phyloP scores from a whole-genome alignment of 169 alveolate genomes.

The Eimeria acervulina region DNA sequence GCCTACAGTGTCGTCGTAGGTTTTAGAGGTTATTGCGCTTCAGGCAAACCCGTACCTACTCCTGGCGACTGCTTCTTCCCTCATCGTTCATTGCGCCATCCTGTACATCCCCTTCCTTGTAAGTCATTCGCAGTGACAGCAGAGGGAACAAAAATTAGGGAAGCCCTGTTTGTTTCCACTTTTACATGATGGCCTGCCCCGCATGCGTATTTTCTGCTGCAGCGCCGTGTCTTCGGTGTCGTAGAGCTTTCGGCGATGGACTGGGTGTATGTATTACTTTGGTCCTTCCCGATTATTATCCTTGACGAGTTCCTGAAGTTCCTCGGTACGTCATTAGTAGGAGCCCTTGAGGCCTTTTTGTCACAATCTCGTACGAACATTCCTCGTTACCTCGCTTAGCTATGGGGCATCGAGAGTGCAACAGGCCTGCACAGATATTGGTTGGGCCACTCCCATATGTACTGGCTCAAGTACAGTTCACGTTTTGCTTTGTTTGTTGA shows the following conservation, averaged over 20 bases:
- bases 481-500: neutral
- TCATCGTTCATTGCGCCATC: slow-evolving; percentile 95
- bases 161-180: neutral
- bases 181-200: neutral
- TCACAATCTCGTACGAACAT: neutral
- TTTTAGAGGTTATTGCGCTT: neutral
- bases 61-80: slow-evolving; percentile 95
- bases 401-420: neutral
- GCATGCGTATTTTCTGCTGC: slow-evolving; percentile 1
- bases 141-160: neutral
- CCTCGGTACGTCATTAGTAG: slow-evolving; percentile 87
- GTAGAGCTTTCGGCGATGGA: slow-evolving; percentile 95
- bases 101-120: slow-evolving; percentile 97
- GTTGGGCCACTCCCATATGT: neutral
- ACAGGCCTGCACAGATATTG: neutral
- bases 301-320: slow-evolving; percentile 98
- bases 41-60: slow-evolving; percentile 95
- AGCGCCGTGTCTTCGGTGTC: slow-evolving; percentile 94
- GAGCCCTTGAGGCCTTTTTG: neutral
- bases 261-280: slow-evolving; percentile 97
- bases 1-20: neutral
- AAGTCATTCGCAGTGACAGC: slow-evolving; percentile 13
- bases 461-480: neutral
- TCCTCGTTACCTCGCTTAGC: neutral
- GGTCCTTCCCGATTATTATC: slow-evolving; percentile 98